Evolutionary conservation across 371 early-diverging fungal genomes (phyloP).

Genomic region (Dentiscutata heterogama): DNA sequence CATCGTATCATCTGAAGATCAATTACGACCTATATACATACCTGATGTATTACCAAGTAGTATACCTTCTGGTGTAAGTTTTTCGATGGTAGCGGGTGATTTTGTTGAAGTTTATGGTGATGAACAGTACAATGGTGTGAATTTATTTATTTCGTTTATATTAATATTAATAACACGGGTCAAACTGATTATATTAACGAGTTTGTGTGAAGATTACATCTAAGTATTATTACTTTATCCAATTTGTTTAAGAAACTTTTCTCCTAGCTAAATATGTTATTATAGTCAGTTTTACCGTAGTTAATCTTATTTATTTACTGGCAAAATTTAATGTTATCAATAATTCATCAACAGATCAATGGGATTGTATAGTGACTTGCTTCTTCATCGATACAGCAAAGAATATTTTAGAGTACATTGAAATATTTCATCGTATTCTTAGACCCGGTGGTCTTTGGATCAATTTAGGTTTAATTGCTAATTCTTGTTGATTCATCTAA

Average conservation of each 20-base stretch:
- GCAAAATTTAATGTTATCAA: no score
- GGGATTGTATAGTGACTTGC: constrained; percentile 93
- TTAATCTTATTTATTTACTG: not conserved
- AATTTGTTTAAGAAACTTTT: not conserved
- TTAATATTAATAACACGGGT: no score
- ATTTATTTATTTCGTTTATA: no score
- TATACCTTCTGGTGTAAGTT: constrained; percentile 78
- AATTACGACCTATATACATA: constrained; percentile 72
- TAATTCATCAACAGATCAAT: constrained; percentile 60
- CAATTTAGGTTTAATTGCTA: constrained; percentile 75
- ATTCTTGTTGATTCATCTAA: not conserved
- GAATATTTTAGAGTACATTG: constrained; percentile 89
- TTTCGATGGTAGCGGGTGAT: constrained; percentile 97
- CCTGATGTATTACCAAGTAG: constrained; percentile 85
- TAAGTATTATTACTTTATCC: not conserved
- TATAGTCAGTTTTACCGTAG: not conserved
- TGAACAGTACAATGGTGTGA: constrained; percentile 62
- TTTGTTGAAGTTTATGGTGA: constrained; percentile 89
- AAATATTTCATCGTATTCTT: constrained; percentile 78
- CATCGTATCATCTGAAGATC: constrained; percentile 65
- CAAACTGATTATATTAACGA: no score
- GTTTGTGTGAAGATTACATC: not conserved
- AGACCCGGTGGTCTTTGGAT: constrained; percentile 95
- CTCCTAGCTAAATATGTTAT: no score
- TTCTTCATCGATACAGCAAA: constrained; percentile 98